phyloP scores from a whole-genome alignment of 345 rosid genomes.

The Camelina laxa region DNA sequence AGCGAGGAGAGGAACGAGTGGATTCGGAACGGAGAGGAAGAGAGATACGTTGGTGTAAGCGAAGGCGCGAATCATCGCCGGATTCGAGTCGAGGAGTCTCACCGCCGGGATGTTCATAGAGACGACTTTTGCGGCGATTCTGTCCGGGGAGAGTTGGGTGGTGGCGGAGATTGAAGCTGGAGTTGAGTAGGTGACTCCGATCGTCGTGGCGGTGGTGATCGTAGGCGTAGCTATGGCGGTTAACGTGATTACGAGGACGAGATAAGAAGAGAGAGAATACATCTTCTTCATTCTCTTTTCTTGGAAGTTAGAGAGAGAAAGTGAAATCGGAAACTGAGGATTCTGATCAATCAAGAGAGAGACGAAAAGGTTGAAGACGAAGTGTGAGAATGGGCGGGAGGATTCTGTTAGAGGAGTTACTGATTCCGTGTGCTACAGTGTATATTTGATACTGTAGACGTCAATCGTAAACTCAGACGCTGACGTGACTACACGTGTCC shows the following conservation, averaged over 20 bases:
- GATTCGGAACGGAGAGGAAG: conserved; percentile 83
- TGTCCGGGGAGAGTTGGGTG: conserved; percentile 45
- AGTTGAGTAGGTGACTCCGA: conserved; percentile 53
- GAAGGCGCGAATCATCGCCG: conserved; percentile 68
- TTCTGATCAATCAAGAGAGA: conserved; percentile 9
- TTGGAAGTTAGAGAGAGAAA: conserved; percentile 19
- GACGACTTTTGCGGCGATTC: conserved; percentile 49
- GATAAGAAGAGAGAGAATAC: conserved; percentile 15
- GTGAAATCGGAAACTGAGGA: conserved; percentile 23
- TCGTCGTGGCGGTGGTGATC: conserved; percentile 42
- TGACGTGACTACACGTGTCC: conserved; percentile 15
- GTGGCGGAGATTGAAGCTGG: conserved; percentile 40
- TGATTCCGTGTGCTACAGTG: conserved; percentile 20
- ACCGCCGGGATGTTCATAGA: conserved; percentile 57
- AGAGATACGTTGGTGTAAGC: conserved; percentile 80
- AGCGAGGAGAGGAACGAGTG: conserved; percentile 68
- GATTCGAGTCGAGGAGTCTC: conserved; percentile 68
- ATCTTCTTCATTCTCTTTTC: conserved; percentile 31
- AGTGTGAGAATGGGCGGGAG: conserved; percentile 44
- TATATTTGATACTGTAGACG: conserved; percentile 15
- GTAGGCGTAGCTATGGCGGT: conserved; percentile 33
- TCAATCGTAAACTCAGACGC: not conserved
- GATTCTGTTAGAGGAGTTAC: conserved; percentile 42
- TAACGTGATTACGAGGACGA: conserved; percentile 38
- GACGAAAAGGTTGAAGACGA: conserved; percentile 41